Evolutionary conservation across 2,329 filamentous ascomycete genomes (phyloP).

Genomic region (Xylariaceae sp.): DNA sequence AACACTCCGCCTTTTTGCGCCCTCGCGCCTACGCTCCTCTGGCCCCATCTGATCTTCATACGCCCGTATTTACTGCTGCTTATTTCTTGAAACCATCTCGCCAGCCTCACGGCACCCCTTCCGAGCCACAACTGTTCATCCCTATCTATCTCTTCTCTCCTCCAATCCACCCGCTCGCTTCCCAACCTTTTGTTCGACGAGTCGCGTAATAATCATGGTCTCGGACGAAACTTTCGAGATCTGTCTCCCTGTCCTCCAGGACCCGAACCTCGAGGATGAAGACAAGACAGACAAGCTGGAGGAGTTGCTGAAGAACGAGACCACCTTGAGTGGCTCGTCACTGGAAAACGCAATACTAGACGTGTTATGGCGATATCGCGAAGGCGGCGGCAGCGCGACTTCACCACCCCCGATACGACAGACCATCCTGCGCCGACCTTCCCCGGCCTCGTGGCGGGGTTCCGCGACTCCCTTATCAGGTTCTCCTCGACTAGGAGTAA

Average conservation of each 20-base stretch:
- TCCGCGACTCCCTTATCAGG: conserved; percentile 79
- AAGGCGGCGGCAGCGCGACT: conserved; percentile 63
- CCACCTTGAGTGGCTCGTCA: conserved; percentile 71
- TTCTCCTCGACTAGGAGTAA: conserved; percentile 79
- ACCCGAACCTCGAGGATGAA: conserved; percentile 83
- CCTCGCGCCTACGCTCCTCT: background rate
- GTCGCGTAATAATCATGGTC: conserved; percentile 67
- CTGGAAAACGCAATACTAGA: conserved; percentile 91
- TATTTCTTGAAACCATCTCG: conserved; percentile 18
- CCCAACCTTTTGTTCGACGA: conserved; percentile 10
- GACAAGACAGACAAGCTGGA: conserved; percentile 93
- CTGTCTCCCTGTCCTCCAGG: conserved; percentile 85
- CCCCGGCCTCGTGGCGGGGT: conserved; percentile 90
- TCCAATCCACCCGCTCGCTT: conserved; percentile 8
- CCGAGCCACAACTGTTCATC: conserved; percentile 25
- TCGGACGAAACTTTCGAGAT: conserved; percentile 91
- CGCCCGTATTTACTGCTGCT: conserved; percentile 9
- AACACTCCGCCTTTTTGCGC: conserved; percentile 27
- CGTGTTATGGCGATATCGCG: conserved; percentile 83
- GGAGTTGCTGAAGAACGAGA: conserved; percentile 79
- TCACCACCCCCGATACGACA: conserved; percentile 86
- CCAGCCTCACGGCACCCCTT: conserved; percentile 17
- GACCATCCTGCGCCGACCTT: conserved; percentile 85
- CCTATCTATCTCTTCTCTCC: conserved; percentile 13
- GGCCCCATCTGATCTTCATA: conserved; percentile 13